Evolutionary conservation across 2,329 filamentous ascomycete genomes (phyloP).

Genomic region (Aspergillus intermedius): DNA sequence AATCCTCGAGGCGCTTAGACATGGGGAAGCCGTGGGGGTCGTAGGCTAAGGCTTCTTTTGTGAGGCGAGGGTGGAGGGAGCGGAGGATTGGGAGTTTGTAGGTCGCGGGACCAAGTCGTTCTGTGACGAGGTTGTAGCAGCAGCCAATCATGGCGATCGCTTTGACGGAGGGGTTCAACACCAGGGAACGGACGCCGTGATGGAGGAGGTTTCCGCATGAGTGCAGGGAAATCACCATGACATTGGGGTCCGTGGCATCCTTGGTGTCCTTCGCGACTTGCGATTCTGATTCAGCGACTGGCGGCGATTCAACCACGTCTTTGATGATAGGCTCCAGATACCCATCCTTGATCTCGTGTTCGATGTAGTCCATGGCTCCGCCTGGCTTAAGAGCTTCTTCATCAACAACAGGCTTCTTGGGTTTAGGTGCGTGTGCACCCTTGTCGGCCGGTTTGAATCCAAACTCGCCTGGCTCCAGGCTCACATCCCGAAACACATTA

Average conservation of each 20-base stretch:
- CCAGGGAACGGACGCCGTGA: conserved; percentile 78
- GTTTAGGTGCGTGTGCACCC: conserved; percentile 1
- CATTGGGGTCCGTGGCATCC: conserved; percentile 21
- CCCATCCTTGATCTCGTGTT: conserved; percentile 40
- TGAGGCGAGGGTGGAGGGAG: conserved; percentile 64
- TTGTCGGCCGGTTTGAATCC: conserved; percentile 8
- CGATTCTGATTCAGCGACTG: neutral
- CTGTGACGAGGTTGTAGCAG: conserved; percentile 95
- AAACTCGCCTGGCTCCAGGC: conserved; percentile 25
- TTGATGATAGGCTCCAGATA: conserved; percentile 36
- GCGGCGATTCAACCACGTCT: conserved; percentile 25
- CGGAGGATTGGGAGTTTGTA: conserved; percentile 77
- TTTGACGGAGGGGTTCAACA: conserved; percentile 74
- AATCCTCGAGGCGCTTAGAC: conserved; percentile 60
- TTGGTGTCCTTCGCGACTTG: conserved; percentile 2
- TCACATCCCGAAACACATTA: conserved; percentile 30
- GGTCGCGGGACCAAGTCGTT: conserved; percentile 76
- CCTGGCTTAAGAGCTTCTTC: conserved; percentile 12
- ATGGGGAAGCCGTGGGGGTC: conserved; percentile 94
- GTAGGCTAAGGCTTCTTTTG: conserved; percentile 61
- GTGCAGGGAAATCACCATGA: conserved; percentile 92
- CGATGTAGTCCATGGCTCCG: conserved; percentile 38
- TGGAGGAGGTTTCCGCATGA: conserved; percentile 97
- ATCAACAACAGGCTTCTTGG: conserved; percentile 8
- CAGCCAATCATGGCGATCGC: conserved; percentile 96